phyloP scores from a whole-genome alignment of 169 alveolate species.

The Sarcocystis neurona region DNA sequence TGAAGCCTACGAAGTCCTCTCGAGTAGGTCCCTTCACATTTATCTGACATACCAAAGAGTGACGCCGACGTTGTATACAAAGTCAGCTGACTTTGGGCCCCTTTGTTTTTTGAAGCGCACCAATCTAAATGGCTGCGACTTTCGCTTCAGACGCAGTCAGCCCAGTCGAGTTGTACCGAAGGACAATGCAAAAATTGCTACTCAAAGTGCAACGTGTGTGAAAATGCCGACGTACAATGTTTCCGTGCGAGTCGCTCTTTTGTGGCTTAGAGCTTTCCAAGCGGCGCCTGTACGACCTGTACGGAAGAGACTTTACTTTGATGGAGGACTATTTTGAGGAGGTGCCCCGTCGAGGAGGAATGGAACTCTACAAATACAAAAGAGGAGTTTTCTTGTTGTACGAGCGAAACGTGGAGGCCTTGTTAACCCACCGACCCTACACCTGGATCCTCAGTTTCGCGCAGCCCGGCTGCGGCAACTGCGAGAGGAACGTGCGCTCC shows the following conservation, averaged over 20 bases:
- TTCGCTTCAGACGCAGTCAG: neutral
- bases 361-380: conserved; percentile 26
- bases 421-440: neutral
- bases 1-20: conserved; percentile 36
- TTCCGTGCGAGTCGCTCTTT: too few relatives aligned
- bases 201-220: too few relatives aligned
- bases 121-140: neutral
- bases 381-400: conserved; percentile 26
- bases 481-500: conserved; percentile 17
- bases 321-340: conserved; percentile 31
- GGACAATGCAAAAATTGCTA: too few relatives aligned
- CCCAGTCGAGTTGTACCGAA: too few relatives aligned
- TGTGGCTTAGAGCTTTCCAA: too few relatives aligned
- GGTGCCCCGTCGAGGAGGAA: neutral
- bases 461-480: conserved; percentile 47
- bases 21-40: conserved; percentile 23
- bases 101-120: too few relatives aligned
- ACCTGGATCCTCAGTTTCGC: conserved; percentile 31
- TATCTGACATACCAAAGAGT: neutral
- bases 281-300: conserved; percentile 39
- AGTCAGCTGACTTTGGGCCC: too few relatives aligned
- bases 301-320: neutral
- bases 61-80: too few relatives aligned
- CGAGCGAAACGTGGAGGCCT: conserved; percentile 7
- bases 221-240: too few relatives aligned